Evolutionary conservation across 1,139 yeast species (phyloP).

Genomic region (Hansenula lynferdii): DNA sequence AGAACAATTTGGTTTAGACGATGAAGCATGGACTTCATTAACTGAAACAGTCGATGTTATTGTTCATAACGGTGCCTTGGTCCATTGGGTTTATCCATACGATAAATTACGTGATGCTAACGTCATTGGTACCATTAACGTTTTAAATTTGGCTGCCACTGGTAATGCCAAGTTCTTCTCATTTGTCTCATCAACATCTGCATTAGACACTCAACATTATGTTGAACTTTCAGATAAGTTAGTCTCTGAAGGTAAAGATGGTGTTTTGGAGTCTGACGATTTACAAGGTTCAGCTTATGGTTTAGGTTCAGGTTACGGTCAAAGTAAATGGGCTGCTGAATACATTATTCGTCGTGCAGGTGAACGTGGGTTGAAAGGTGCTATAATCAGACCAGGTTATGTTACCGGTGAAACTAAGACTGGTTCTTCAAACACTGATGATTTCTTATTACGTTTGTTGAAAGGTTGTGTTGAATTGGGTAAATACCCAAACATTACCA

Average conservation of each 20-base stretch:
- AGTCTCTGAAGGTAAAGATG: conserved; percentile 57
- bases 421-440: conserved; percentile 94
- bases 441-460: conserved; percentile 87
- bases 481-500: conserved; percentile 74
- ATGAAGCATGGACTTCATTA: conserved; percentile 52
- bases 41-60: conserved; percentile 67
- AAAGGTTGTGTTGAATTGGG: conserved; percentile 93
- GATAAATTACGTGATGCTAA: conserved; percentile 88
- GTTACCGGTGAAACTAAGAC: conserved; percentile 81
- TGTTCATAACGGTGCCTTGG: conserved; percentile 95
- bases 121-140: conserved; percentile 83
- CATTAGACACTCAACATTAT: conserved; percentile 80
- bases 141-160: conserved; percentile 65
- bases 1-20: conserved; percentile 65
- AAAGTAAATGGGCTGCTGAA: conserved; percentile 97
- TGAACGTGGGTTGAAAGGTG: conserved; percentile 76
- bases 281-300: conserved; percentile 77
- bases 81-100: conserved; percentile 98
- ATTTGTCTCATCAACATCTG: conserved; percentile 94
- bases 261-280: conserved; percentile 79
- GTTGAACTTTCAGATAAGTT: conserved; percentile 72
- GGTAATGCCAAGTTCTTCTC: conserved; percentile 86
- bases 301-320: conserved; percentile 92
- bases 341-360: conserved; percentile 86
- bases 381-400: conserved; percentile 93